Conservation (phyloP, 2,329 filamentous ascomycete species). For the Colletotrichum eleusines region DNA sequence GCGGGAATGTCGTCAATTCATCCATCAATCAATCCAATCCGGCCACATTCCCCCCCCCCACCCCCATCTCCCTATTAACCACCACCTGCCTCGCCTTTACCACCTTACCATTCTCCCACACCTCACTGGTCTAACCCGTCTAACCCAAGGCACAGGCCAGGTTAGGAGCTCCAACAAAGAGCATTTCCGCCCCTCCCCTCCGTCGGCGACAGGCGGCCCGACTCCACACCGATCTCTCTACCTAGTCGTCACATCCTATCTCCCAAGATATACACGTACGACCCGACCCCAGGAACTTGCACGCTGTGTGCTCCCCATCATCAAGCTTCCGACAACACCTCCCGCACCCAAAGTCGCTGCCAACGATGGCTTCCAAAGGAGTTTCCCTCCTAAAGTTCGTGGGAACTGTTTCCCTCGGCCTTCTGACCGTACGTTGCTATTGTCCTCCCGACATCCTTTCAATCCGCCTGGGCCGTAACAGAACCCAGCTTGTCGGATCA, state of each 20-base stretch:
- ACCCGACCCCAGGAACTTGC: constrained; percentile 13
- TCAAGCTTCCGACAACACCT: neutral
- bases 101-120: constrained; percentile 14
- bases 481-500: constrained; percentile 11
- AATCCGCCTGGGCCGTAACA: constrained; percentile 13
- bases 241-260: constrained; percentile 25
- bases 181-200: constrained; percentile 18
- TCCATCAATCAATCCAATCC: constrained; percentile 40
- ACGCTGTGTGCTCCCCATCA: constrained; percentile 20
- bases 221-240: neutral
- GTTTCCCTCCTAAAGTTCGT: constrained; percentile 91
- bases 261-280: neutral
- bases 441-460: neutral
- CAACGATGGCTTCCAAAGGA: constrained; percentile 73
- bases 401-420: constrained; percentile 87
- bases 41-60: constrained; percentile 2
- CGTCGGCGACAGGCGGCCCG: constrained; percentile 23
- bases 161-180: constrained; percentile 32
- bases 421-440: constrained; percentile 79
- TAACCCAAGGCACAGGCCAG: constrained; percentile 24
- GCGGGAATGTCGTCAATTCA: constrained; percentile 40
- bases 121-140: constrained; percentile 20
- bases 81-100: neutral
- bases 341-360: constrained; percentile 6
- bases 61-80: constrained; percentile 18